Evolutionary conservation across 495 filamentous ascomycete species (phyloP), one percentile per base, ranked within the genome.

Genomic region (Penicillium simplicissimum): DNA sequence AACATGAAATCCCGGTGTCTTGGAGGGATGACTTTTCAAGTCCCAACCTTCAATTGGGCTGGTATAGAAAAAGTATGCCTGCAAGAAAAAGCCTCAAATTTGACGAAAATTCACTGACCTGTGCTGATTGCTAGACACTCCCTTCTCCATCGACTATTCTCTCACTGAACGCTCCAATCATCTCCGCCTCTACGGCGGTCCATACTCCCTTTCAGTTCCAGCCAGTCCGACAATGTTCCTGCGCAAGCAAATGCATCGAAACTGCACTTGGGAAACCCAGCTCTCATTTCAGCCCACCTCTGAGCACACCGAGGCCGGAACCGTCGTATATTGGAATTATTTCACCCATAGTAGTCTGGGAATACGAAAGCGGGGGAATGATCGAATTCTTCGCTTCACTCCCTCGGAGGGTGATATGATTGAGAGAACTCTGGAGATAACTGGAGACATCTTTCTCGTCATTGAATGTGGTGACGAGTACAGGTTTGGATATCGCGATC

Each of bases 11-110:
- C 0, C 60, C 68, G 0, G 69, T 73, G 2, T 49, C 40, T 0
- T 81, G 80, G 79, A 66, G 59, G 23, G 80, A 81, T 53, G 74
- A 77, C 8, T 81, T 83, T 54, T 63, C 61, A 21, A 37, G 8
- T 1, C 55, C 60, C 1, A 33, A 56, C 13, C 51, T 75, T 52
- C 67, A 72, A 47, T 54, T 74, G 21, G 80, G 67, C 33, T 79
- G 78, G 78, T 81, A 81, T 63, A 65, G 76, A 28, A 81, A 79
- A 53, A 79, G 74, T 77, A 54, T 45, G 67, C 42, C 7, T 8
- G 19, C 48, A 13, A 19, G 31, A 8, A 8, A 8, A n/a, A 25
- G 5, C 28, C 14, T 31, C 21, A 6, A 15, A 5, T 8, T 17
- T 3, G 8, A n/a, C 4, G 5, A 11, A 31, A n/a, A 10, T 0